Percentiles rank a stretch among this genome's conserved stretches.
These are phyloP conservation scores for Gastrolobium bilobum DNA, from an alignment of 306 rosid genomes.

Conservation along the genomic window DNA sequence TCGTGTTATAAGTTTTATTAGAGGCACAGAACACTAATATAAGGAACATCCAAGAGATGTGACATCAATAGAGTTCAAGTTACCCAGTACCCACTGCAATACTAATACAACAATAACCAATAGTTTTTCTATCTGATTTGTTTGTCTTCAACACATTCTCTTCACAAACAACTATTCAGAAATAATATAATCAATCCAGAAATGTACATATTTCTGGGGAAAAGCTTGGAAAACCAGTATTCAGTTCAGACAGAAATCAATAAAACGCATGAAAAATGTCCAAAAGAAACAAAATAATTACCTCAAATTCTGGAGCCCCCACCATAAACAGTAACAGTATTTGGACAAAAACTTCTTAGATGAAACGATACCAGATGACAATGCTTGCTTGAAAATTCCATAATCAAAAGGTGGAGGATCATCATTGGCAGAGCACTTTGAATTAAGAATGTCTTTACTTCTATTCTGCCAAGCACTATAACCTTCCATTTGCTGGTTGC, in stretches of 20 bases:
- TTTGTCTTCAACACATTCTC: not conserved
- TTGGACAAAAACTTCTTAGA: constrained; percentile 74
- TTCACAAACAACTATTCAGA: not conserved
- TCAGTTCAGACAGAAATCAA: not conserved
- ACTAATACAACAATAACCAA: constrained; percentile 7
- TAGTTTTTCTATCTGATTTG: constrained; percentile 29
- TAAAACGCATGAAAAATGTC: constrained; percentile 13
- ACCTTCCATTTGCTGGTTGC: constrained; percentile 56
- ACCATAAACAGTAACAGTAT: constrained; percentile 97
- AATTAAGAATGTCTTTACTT: constrained; percentile 43
- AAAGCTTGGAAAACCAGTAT: not conserved
- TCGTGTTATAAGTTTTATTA: not conserved
- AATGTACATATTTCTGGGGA: constrained; percentile 8
- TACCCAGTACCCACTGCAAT: not conserved
- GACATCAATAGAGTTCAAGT: constrained; percentile 17
- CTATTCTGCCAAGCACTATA: constrained; percentile 53
- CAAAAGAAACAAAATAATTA: constrained; percentile 43
- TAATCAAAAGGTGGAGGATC: constrained; percentile 64
- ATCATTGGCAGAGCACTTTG: constrained; percentile 57
- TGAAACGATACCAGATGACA: constrained; percentile 71
- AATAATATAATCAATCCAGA: constrained; percentile 33
- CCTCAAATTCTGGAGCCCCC: constrained; percentile 99
- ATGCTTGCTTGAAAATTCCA: constrained; percentile 80
- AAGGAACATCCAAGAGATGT: constrained; percentile 19
- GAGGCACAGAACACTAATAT: not conserved